Base-by-base conservation (phyloP, 345 rosid genomes). In the Eucalyptus cladocalyx region DNA sequence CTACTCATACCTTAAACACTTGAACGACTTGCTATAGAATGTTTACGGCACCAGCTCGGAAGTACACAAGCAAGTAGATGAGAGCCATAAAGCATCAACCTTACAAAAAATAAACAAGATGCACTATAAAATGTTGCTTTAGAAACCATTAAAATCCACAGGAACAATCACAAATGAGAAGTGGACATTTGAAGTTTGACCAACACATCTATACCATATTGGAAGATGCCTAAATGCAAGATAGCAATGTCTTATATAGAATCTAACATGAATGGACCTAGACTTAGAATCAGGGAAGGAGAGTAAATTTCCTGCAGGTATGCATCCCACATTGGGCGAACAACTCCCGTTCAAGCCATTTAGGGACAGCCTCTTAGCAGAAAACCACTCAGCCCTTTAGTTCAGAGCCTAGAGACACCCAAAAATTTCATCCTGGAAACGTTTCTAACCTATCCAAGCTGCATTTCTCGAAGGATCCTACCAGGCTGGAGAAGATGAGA, bases 11-110 rank as follows among this genome's bases (percentile, higher is more conserved):
- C 95, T 96, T 94, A 53, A 96, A 90, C 88, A 94, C 91, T 91
- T 94, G 93, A 91, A 90, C 89, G 56, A 93, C 97, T 93, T 91
- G 90, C 97, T 94, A 94, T 92, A 93, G 45, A 76, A 76, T 76
- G 30, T 10, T 60, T 24, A 90, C 40, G 23, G n/a, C 65, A 17
- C 85, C 89, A 28, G 34, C 48, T 50, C n/a, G 24, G n/a, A 65
- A 81, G 11, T 30, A 54, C 47, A 37, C 47, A 76, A 37, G 45
- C 47, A 37, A 48, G 51, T 43, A 67, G 53, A 8, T 58, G 51
- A 49, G 34, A 23, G 56, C 50, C n/a, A 67, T 3, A n/a, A 87
- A 30, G 49, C 60, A 37, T 48, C 43, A 13, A 23, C 28, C 24
- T 54, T 32, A 37, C 21, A 87, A 50, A 3, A 87, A 23, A 56